Base-by-base conservation (phyloP, 2,329 filamentous ascomycete genomes). In the Rhinocladiella similis region DNA sequence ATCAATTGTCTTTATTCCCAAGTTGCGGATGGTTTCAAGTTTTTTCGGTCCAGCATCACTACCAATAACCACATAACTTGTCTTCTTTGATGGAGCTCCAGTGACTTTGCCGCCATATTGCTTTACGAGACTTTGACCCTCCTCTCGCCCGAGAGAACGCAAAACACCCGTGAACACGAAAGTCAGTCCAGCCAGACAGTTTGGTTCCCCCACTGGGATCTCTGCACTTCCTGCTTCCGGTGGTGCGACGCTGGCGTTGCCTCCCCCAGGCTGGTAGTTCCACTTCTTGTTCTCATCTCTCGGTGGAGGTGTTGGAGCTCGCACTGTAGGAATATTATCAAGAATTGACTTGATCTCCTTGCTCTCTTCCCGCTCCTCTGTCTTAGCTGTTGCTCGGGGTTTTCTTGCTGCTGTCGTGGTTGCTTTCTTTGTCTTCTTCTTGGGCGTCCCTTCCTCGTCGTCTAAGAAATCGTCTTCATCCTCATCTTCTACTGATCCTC, bases 161-260 rank as follows among this genome's bases (percentile, higher is more conserved):
- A 97, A 78, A 20, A 97, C 81, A 20, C 94, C 94, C 0, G 95
- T 99, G 67, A 99, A 99, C 25, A 99, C 94, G 68, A 99, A 99
- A 0, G 85, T 89, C 53, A 97, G 79, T 0, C 95, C 94, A 53
- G 87, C 86, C 54, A 99, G 82, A 69, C 94, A 99, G 65, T 97
- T 95, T 10, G 94, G 90, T 50, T 86, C 86, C 6, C 94, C 94
- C 18, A 84, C 82, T 0, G 94, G 94, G 48, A 97, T 76, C 14
- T 96, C 90, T 27, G 79, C 84, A 9, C 80, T 76, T 10, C 84
- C 85, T 19, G 83, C 78, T 47, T 82, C 81, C 6, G 84, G 83
- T 16, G 90, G 83, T 18, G 85, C 83, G 2, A 84, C 82, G 75
- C 65, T 69, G 22, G 77, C 78, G 67, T 86, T 87, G 63, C 83